Base-by-base conservation (phyloP, 2,329 filamentous ascomycete species). In the Ophiostoma fasciatum region DNA sequence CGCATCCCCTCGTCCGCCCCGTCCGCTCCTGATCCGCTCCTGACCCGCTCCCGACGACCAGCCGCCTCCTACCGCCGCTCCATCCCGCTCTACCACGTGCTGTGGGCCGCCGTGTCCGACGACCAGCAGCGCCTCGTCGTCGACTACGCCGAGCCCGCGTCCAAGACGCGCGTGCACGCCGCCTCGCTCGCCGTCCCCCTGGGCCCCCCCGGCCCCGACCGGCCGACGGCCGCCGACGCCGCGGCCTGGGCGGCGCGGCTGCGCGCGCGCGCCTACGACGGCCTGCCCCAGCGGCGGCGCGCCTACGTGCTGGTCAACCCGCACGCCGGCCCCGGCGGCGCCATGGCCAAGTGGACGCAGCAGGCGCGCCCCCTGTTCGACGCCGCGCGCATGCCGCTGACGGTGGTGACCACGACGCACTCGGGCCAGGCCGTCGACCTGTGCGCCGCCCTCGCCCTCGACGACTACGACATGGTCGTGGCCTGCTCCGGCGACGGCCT, bases 401-500 rank as follows among this genome's bases (percentile, higher is more conserved):
- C 92, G 45, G 68, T 85, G 10, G 71, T 82, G 44, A 65, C 64
- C 33, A 92, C 92, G 1, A 68, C 65, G 28, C 69, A 78, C 50
- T 63, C 68, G 12, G 84, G 84, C 4, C 81, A 96, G 57, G 90
- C 82, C 1, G 65, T 78, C 2, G 78, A 83, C 15, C 76, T 96
- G 41, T 77, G 75, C 10, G 67, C 81, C 51, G 66, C 74, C 28
- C 58, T 94, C 33, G 82, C 94, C 50, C 67, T 90, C 20, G 71
- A 85, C 32, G 71, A 68, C 2, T 94, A 76, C 55, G 90, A 98
- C 58, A 78, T 85, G 8, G 70, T 96, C 12, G 75, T 88, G 19
- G 82, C 83, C 43, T 90, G 84, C 52, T 94, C 88, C 1, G 90
- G 90, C 5, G 90, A 98, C 49, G 90, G 90, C 9, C 66, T 94